Percentiles rank a stretch among this genome's conserved stretches.
phyloP scores from a whole-genome alignment of 2,329 filamentous ascomycete genomes.

The Blastomyces silverae region DNA sequence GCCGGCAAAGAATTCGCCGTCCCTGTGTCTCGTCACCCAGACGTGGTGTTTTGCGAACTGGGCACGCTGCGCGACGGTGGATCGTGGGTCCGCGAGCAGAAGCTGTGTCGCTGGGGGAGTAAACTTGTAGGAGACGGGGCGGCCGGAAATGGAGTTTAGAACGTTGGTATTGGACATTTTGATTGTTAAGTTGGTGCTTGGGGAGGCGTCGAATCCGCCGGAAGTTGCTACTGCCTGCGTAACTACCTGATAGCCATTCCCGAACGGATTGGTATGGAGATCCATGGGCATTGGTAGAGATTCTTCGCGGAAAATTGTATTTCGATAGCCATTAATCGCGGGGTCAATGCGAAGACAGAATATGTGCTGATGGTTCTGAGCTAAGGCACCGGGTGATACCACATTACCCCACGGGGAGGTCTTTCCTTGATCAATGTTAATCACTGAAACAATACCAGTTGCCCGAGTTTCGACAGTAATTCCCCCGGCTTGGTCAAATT shows the following conservation, averaged over 20 bases:
- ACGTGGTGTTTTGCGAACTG: constrained; percentile 47
- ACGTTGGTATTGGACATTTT: constrained; percentile 45
- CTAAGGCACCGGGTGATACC: constrained; percentile 57
- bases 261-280: constrained; percentile 52
- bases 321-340: constrained; percentile 52
- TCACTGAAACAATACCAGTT: constrained; percentile 59
- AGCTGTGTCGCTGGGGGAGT: constrained; percentile 44
- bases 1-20: constrained; percentile 46
- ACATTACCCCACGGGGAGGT: constrained; percentile 54
- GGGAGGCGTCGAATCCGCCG: constrained; percentile 49
- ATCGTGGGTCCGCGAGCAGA: constrained; percentile 42
- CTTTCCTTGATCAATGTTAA: constrained; percentile 54
- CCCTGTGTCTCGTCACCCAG: constrained; percentile 47
- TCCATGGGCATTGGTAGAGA: constrained; percentile 46
- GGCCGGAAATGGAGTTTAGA: constrained; percentile 40
- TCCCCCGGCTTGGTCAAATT: constrained; percentile 58
- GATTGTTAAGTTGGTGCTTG: constrained; percentile 41
- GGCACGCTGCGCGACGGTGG: constrained; percentile 42
- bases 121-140: constrained; percentile 46
- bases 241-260: constrained; percentile 54
- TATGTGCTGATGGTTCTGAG: constrained; percentile 65
- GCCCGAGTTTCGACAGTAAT: constrained; percentile 57
- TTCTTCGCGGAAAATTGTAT: constrained; percentile 51
- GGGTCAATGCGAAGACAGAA: constrained; percentile 61
- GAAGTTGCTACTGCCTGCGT: constrained; percentile 45